Percentiles rank a stretch among this genome's conserved stretches.
phyloP scores from a whole-genome alignment of 495 filamentous ascomycete species.

The Aspergillus baeticus region DNA sequence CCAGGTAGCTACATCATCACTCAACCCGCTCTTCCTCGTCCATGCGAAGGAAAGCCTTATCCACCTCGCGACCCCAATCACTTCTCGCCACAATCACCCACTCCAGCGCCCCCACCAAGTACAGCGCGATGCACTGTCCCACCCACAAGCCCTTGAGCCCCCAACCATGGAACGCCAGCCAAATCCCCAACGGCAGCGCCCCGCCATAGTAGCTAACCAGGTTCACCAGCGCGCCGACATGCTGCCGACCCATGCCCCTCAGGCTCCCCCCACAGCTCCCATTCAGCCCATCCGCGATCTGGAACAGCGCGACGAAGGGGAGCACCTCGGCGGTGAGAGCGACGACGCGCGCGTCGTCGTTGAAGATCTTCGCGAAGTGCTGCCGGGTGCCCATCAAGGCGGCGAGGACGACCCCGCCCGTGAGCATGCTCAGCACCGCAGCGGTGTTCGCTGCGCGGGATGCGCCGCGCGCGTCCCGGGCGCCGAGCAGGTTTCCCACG shows the following conservation, averaged over 20 bases:
- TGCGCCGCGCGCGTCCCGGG: slow-evolving; percentile 65
- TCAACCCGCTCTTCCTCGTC: slow-evolving; percentile 57
- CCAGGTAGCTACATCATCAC: slow-evolving; percentile 20
- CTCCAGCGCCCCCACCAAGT: slow-evolving; percentile 75
- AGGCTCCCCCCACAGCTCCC: slow-evolving; percentile 81
- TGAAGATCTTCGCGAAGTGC: slow-evolving; percentile 81
- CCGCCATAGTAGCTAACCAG: slow-evolving; percentile 86
- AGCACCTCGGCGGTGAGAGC: slow-evolving; percentile 76
- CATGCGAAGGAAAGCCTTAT: slow-evolving; percentile 74
- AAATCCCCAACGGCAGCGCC: slow-evolving; percentile 81
- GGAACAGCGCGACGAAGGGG: slow-evolving; percentile 89
- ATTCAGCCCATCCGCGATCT: slow-evolving; percentile 88
- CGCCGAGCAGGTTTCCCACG: slow-evolving; percentile 81
- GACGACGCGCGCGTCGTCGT: slow-evolving; percentile 74
- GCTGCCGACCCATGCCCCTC: slow-evolving; percentile 84
- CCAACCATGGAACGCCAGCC: slow-evolving; percentile 87
- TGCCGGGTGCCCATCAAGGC: slow-evolving; percentile 72
- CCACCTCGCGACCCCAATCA: slow-evolving; percentile 76
- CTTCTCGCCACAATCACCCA: slow-evolving; percentile 79
- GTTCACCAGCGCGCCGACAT: slow-evolving; percentile 87
- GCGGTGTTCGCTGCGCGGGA: slow-evolving; percentile 74
- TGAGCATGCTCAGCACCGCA: slow-evolving; percentile 68
- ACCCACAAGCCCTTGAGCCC: slow-evolving; percentile 83
- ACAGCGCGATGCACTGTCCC: slow-evolving; percentile 86
- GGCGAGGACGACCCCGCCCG: slow-evolving; percentile 67